Base-by-base conservation (phyloP, 805 yeast species). In the Nakazawaea wickerhamii region DNA sequence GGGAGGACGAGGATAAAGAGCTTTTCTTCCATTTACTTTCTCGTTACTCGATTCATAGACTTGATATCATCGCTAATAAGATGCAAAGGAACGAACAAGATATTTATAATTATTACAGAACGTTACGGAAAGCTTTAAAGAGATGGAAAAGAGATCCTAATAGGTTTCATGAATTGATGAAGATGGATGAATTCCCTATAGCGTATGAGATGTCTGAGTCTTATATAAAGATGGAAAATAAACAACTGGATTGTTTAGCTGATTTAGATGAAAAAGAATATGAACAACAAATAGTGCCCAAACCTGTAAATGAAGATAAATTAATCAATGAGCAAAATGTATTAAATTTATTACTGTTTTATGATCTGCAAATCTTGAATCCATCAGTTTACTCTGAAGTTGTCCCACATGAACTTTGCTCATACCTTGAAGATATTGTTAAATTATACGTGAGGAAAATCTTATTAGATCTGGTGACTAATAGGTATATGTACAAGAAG, bases 1-100 rank as follows among this genome's bases (percentile, higher is more conserved):
- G 85, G 85, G 53, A 67, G 1, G 44, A 52, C 0, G 41, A 44
- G 1, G 84, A 80, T 42, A 79, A 79, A 49, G 73, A 71, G 17
- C 30, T 43, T 11, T 80, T 80, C 54, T 80, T 77, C 54, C 60
- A 63, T 17, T 61, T 68, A 18, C 53, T 80, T 25, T 67, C 73
- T n/a, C 36, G 79, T 26, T 70, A 64, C 50, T 70, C 80, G 2
- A 77, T 77, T 18, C 68, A 67, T 41, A 52, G 69, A n/a, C 40
- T 65, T 1, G 77, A 75, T 7, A 40, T 54, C 10, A 71, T 79
- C 1, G 51, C 57, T 11, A 50, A 50, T 2, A 50, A 60, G 11
- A 46, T 79, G 5, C 46, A 51, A 4, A 79, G 79, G 50, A 59
- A 74, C 4, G 46, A 52, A 3, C 23, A 61, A 1, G 80, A 78